A percentile compares a stretch with the other conserved stretches of the same genome.
phyloP scores from a whole-genome alignment of 2,329 filamentous ascomycete genomes.

The Penicillium sp. region DNA sequence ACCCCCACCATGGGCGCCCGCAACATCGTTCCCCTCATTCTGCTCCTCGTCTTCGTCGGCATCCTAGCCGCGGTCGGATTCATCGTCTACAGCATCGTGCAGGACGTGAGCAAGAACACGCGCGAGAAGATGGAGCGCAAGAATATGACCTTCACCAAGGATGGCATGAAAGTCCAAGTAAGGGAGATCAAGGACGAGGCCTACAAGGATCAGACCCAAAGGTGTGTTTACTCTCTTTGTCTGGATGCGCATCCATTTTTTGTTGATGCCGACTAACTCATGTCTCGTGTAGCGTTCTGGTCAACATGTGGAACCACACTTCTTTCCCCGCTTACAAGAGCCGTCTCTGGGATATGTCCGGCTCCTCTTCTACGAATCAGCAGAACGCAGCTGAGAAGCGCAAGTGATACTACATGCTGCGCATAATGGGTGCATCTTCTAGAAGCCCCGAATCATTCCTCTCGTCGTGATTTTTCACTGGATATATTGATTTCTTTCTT shows the following conservation, averaged over 20 bases:
- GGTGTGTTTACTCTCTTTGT: conserved; percentile 32
- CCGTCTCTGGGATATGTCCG: conserved; percentile 43
- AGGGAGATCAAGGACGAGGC: conserved; percentile 60
- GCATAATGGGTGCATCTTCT: not conserved
- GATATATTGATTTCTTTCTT: not conserved
- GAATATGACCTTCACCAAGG: conserved; percentile 60
- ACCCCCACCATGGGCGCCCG: conserved; percentile 20
- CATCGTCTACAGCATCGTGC: conserved; percentile 59
- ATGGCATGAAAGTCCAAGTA: conserved; percentile 62
- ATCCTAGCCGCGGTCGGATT: conserved; percentile 57
- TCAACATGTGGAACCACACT: conserved; percentile 52
- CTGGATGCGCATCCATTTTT: not conserved
- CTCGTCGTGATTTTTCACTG: not conserved
- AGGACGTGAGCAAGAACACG: conserved; percentile 59
- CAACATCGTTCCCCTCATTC: conserved; percentile 56
- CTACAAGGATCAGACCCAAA: conserved; percentile 62
- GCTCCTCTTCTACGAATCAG: conserved; percentile 12
- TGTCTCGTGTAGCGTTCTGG: conserved; percentile 40
- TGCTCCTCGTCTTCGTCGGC: conserved; percentile 57
- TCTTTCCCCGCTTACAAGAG: conserved; percentile 50
- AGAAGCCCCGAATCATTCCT: not conserved
- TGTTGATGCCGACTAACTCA: not conserved
- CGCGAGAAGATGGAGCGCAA: conserved; percentile 65
- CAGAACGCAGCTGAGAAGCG: conserved; percentile 26
- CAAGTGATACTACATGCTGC: conserved; percentile 27